phyloP scores from a whole-genome alignment of 2,329 filamentous ascomycete genomes.

The Cucurbitaria berberidis region DNA sequence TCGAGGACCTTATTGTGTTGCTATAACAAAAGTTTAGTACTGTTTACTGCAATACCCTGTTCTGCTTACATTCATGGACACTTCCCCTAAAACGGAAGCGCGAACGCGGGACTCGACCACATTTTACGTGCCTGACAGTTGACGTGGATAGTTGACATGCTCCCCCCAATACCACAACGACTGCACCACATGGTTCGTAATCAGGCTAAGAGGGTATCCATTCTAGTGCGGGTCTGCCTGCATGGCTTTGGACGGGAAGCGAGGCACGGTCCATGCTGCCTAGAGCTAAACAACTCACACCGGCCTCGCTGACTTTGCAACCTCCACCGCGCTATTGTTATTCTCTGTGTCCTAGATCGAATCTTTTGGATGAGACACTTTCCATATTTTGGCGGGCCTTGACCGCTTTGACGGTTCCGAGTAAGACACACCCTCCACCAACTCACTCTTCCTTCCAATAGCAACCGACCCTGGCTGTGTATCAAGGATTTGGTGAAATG shows the following conservation, averaged over 20 bases:
- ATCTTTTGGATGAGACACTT: constrained; percentile 22
- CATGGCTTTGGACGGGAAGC: too few species aligned
- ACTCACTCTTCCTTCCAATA: constrained; percentile 13
- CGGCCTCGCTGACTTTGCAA: constrained; percentile 17
- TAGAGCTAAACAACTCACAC: constrained; percentile 24
- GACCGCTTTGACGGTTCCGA: constrained; percentile 27
- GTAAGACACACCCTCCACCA: constrained; percentile 32
- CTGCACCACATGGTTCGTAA: too few species aligned
- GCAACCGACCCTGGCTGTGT: constrained; percentile 18
- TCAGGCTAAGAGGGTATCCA: too few species aligned
- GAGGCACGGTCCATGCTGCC: constrained; percentile 1
- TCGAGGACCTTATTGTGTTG: not conserved
- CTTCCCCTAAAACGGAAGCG: not conserved
- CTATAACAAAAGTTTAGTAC: not conserved
- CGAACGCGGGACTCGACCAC: not conserved
- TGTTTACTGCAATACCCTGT: not conserved
- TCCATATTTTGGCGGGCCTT: constrained; percentile 18
- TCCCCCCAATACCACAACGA: too few species aligned
- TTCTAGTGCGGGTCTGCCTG: too few species aligned
- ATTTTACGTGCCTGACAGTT: too few species aligned
- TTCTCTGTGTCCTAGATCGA: constrained; percentile 6
- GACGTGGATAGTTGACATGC: too few species aligned
- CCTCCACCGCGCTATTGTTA: constrained; percentile 19
- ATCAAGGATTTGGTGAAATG: constrained; percentile 25
- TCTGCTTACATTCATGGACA: not conserved